Conservation (phyloP, 768 basidiomycete species). For the Serpula lacrymans region DNA sequence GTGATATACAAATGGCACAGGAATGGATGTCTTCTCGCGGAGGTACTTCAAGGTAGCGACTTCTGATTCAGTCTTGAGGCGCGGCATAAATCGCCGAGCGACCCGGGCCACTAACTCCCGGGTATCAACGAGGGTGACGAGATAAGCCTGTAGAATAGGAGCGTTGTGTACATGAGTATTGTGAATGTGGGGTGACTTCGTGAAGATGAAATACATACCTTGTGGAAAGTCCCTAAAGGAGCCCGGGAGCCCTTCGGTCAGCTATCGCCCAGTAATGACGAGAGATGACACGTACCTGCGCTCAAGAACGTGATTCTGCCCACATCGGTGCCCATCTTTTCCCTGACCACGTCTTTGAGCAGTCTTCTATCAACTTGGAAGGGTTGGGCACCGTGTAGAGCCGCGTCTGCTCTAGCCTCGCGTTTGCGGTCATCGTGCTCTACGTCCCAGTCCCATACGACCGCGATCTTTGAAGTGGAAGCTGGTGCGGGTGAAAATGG, state of each 20-base stretch:
- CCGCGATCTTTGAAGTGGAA: constrained; percentile 8
- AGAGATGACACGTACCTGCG: constrained; percentile 49
- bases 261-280: constrained; percentile 12
- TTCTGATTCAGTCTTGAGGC: constrained; percentile 84
- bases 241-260: constrained; percentile 6
- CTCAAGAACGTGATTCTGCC: constrained; percentile 71
- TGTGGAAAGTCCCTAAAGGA: constrained; percentile 78
- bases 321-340: constrained; percentile 64
- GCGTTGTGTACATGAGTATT: constrained; percentile 4
- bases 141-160: constrained; percentile 56
- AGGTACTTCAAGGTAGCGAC: constrained; percentile 84
- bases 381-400: constrained; percentile 56
- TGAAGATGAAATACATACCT: constrained; percentile 40
- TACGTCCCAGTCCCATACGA: constrained; percentile 69
- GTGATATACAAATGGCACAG: constrained; percentile 72
- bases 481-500: constrained; percentile 11
- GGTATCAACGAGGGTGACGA: constrained; percentile 61
- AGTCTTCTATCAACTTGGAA: constrained; percentile 75
- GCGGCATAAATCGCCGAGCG: constrained; percentile 82
- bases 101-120: constrained; percentile 73
- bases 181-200: constrained; percentile 5
- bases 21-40: constrained; percentile 63
- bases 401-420: constrained; percentile 62
- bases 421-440: constrained; percentile 68
- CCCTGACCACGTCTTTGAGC: constrained; percentile 73